phyloP scores from a whole-genome alignment of 371 early-diverging fungal genomes.

The Blakeslea trispora region DNA sequence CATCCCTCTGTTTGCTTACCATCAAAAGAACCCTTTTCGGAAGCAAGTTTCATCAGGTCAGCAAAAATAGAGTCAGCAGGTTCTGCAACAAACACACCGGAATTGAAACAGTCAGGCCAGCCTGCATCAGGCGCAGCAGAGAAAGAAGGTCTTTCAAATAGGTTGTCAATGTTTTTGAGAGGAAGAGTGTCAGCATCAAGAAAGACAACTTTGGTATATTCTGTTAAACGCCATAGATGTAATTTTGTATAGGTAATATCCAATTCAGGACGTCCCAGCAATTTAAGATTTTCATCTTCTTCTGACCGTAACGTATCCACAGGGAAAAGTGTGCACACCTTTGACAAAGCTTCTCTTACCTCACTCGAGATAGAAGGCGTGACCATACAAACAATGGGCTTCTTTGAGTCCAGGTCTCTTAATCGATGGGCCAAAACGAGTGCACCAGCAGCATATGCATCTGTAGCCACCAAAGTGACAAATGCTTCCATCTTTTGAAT shows the following conservation, averaged over 20 bases:
- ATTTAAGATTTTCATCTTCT: slow-evolving; percentile 58
- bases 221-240: slow-evolving; percentile 76
- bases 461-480: slow-evolving; percentile 76
- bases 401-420: slow-evolving; percentile 61
- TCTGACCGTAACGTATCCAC: slow-evolving; percentile 60
- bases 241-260: slow-evolving; percentile 89
- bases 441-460: slow-evolving; percentile 85
- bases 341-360: slow-evolving; percentile 47
- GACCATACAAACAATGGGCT: slow-evolving; percentile 71
- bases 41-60: slow-evolving; percentile 57
- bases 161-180: slow-evolving; percentile 74
- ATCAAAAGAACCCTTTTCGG: slow-evolving; percentile 73
- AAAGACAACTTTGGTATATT: slow-evolving; percentile 74
- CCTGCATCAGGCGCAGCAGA: slow-evolving; percentile 86
- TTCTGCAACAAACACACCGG: slow-evolving; percentile 86
- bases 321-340: slow-evolving; percentile 66
- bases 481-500: slow-evolving; percentile 54
- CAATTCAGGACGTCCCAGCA: slow-evolving; percentile 90
- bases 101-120: slow-evolving; percentile 96
- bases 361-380: slow-evolving; percentile 57
- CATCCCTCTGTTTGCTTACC: slow-evolving; percentile 59
- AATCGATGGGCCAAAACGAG: slow-evolving; percentile 80
- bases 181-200: slow-evolving; percentile 91
- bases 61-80: slow-evolving; percentile 62
- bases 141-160: slow-evolving; percentile 79